phyloP scores from a whole-genome alignment of 345 rosid genomes.

The Euphorbia peplus region DNA sequence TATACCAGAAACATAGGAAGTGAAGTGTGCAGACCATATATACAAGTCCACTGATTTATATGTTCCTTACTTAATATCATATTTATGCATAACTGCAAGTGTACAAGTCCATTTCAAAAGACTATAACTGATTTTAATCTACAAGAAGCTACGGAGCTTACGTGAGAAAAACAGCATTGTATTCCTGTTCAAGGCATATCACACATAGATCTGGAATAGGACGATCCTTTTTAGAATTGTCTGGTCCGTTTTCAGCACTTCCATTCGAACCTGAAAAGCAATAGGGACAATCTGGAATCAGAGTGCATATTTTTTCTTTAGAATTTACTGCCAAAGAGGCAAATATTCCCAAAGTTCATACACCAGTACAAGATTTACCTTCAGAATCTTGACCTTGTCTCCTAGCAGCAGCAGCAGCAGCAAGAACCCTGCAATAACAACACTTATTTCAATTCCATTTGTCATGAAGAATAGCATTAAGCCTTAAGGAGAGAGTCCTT shows the following conservation, averaged over 20 bases:
- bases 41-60: not conserved
- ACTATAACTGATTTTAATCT: no score
- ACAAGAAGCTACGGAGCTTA: slow-evolving; percentile 33
- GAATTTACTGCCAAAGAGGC: not conserved
- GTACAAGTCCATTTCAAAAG: no score
- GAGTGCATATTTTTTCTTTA: slow-evolving; percentile 7
- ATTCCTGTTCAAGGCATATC: slow-evolving; percentile 92
- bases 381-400: slow-evolving; percentile 54
- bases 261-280: slow-evolving; percentile 46
- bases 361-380: slow-evolving; percentile 42
- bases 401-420: slow-evolving; percentile 81
- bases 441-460: slow-evolving; percentile 18
- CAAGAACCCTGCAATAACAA: slow-evolving; percentile 69
- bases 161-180: slow-evolving; percentile 87
- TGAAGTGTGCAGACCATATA: not conserved
- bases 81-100: not conserved
- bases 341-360: not conserved
- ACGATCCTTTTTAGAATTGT: slow-evolving; percentile 49
- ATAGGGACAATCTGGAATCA: slow-evolving; percentile 13
- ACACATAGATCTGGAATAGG: slow-evolving; percentile 82
- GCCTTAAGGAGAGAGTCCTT: not conserved
- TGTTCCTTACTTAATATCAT: not conserved
- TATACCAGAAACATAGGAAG: not conserved
- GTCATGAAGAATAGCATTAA: not conserved
- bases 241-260: slow-evolving; percentile 44